Evolutionary conservation across 2,329 filamentous ascomycete genomes (phyloP), one percentile per base, ranked within the genome.

Genomic region (Xylariales sp.): DNA sequence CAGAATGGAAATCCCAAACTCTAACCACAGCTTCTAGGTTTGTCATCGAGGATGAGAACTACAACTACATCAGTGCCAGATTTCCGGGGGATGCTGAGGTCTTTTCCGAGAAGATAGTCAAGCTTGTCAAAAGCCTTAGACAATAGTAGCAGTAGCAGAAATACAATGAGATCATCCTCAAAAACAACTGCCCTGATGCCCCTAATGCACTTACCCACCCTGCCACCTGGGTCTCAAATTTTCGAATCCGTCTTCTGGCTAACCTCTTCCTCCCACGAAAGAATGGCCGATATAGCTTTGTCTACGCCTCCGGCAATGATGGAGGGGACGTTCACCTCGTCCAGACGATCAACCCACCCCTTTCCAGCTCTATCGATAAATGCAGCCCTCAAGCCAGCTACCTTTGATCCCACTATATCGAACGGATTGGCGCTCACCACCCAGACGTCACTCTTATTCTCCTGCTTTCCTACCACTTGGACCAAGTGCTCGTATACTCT

Each of bases 341-440:
- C 70, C 31, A 85, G 59, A 8, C 60, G 62, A 61, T 89, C 85
- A 43, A 70, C 64, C 84, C 84, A 88, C 3, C 82, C 82, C 7
- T 59, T 66, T 0, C 74, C 73, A 12, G 54, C 58, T 18, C 84
- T 65, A 61, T 88, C 81, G 5, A 89, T 73, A 78, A 81, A 88
- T 11, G 71, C 77, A 17, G 78, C 74, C 49, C 73, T 70, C 61
- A 88, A 62, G 0, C 83, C 83, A 5, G 71, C 67, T 2, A 67
- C 67, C 43, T 68, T 69, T 1, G 83, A 80, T 0, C 85, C 85
- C 0, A 80, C 71, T 13, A 84, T 64, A 54, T 89, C 85, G 54
- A 89, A 89, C 3, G 85, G 79, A 53, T 89, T 89, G 2, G 77
- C 76, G 47, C 74, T 84, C 5, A 90, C 70, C 6, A 89, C 59